Evolutionary conservation across 257 asterid genomes (phyloP).

Genomic region (Solanum etuberosum): DNA sequence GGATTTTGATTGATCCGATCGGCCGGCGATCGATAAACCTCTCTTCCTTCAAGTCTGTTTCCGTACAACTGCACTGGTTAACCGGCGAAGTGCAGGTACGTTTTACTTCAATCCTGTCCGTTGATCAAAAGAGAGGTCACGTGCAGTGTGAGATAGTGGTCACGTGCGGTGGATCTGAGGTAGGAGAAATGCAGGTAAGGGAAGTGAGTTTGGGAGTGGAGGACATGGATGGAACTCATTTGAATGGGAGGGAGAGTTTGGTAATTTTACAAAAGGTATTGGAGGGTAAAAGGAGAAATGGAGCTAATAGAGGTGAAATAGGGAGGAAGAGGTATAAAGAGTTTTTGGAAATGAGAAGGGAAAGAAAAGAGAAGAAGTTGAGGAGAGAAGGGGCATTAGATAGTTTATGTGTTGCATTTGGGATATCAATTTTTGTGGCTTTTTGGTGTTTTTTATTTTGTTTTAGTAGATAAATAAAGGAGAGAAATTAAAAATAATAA

Average conservation of each 20-base stretch:
- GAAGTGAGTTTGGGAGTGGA: conserved; percentile 74
- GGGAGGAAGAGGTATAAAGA: conserved; percentile 29
- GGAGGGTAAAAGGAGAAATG: conserved; percentile 55
- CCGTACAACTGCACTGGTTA: conserved; percentile 77
- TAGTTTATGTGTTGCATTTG: conserved; percentile 44
- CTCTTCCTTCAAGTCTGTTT: conserved; percentile 56
- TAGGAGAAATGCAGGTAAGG: conserved; percentile 67
- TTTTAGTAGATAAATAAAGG: not conserved
- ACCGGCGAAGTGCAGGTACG: conserved; percentile 65
- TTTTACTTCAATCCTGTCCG: conserved; percentile 40
- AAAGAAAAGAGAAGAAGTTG: conserved; percentile 42
- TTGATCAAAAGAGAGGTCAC: conserved; percentile 7
- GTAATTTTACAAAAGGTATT: conserved; percentile 48
- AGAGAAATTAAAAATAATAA: not conserved
- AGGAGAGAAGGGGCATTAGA: conserved; percentile 58
- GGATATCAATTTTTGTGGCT: conserved; percentile 36
- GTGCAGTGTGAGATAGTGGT: conserved; percentile 54
- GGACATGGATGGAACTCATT: conserved; percentile 65
- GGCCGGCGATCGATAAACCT: conserved; percentile 46
- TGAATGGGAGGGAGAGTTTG: conserved; percentile 79
- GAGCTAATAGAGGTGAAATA: conserved; percentile 28
- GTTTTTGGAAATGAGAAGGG: conserved; percentile 45
- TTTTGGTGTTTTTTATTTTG: conserved; percentile 17
- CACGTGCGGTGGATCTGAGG: conserved; percentile 55
- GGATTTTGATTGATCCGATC: conserved; percentile 58